A percentile compares a stretch with the other conserved stretches of the same genome.
Evolutionary conservation across 23 red algal genomes (phyloP).

Genomic region (Pyropia yezoensis): DNA sequence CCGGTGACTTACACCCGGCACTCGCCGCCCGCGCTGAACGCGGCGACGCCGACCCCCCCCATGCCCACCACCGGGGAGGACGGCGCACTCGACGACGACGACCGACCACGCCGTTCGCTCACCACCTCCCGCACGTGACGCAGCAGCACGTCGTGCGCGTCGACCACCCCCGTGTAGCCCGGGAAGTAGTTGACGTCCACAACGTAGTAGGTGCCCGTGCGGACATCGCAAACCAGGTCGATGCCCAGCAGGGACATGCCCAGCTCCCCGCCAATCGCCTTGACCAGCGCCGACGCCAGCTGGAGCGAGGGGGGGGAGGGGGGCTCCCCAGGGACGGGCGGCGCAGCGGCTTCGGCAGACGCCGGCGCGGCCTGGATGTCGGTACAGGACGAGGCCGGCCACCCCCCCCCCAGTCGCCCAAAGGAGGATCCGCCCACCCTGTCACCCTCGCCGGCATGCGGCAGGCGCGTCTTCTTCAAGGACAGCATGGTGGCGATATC

Average conservation of each 20-base stretch:
- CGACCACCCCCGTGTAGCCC: slow-evolving; percentile 33
- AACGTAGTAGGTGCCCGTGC: slow-evolving; percentile 8
- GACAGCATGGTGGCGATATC: slow-evolving; percentile 2
- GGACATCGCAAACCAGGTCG: slow-evolving; percentile 33
- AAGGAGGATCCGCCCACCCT: no score
- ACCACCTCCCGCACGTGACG: slow-evolving; percentile 8
- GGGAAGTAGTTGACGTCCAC: slow-evolving; percentile 85
- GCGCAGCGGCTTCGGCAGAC: background rate
- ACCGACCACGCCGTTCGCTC: background rate
- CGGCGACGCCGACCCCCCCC: no score
- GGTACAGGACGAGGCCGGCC: no score
- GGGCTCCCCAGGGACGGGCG: background rate
- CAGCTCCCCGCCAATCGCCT: slow-evolving; percentile 6
- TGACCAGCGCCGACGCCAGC: slow-evolving; percentile 3
- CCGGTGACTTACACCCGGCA: no score
- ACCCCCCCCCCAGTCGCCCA: no score
- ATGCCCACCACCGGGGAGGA: no score
- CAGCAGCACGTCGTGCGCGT: slow-evolving; percentile 31
- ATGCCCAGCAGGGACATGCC: slow-evolving; percentile 44
- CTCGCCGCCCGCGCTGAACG: no score
- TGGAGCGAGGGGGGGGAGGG: background rate
- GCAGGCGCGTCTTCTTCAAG: background rate
- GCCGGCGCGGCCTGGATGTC: background rate
- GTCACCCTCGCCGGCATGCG: background rate
- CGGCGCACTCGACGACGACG: background rate